Percentiles rank a stretch among this genome's conserved stretches.
Conservation (phyloP, 345 rosid species). For the Microcos paniculata region DNA sequence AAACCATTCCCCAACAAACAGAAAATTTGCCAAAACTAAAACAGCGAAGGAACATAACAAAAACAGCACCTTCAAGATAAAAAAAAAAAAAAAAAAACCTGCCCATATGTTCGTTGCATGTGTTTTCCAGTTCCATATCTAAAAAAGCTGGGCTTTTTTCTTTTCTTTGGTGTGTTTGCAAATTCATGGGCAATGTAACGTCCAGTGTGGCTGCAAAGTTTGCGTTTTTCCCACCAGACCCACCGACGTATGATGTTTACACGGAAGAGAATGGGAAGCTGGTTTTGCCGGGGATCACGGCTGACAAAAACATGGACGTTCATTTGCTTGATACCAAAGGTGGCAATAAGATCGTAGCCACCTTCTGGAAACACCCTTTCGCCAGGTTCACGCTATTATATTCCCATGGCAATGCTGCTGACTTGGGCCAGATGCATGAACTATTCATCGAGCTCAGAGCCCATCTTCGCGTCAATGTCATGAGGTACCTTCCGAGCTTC, state of each 20-base stretch:
- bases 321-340: constrained; percentile 74
- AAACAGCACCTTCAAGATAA: background rate
- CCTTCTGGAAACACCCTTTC: constrained; percentile 93
- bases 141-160: constrained; percentile 8
- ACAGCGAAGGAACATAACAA: background rate
- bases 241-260: constrained; percentile 73
- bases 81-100: background rate
- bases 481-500: constrained; percentile 72
- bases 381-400: constrained; percentile 86
- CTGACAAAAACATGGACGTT: constrained; percentile 80
- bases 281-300: constrained; percentile 60
- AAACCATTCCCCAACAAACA: background rate
- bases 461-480: constrained; percentile 87
- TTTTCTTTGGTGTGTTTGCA: background rate
- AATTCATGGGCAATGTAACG: constrained; percentile 86
- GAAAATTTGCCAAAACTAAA: background rate
- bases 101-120: constrained; percentile 18
- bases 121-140: constrained; percentile 3
- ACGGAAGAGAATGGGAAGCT: constrained; percentile 64
- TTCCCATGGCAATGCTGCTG: constrained; percentile 98
- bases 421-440: constrained; percentile 94
- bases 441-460: constrained; percentile 96
- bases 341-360: constrained; percentile 82
- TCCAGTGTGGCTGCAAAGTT: constrained; percentile 94
- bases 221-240: constrained; percentile 98